Evolutionary conservation across 129 eudicot species (phyloP).

Genomic region (Calendula officinalis): DNA sequence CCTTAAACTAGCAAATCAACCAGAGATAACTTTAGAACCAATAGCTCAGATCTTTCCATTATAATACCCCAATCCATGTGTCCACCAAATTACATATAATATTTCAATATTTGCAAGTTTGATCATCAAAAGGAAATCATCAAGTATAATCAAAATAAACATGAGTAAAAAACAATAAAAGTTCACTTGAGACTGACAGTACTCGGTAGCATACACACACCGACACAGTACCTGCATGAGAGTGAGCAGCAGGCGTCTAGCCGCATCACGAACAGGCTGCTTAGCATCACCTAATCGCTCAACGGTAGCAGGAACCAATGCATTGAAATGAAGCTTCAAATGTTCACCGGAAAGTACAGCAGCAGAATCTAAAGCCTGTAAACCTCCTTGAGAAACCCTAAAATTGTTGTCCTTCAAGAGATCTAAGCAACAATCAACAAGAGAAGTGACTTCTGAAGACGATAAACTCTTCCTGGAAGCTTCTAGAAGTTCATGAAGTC

Average conservation of each 20-base stretch:
- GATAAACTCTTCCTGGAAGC: conserved; percentile 65
- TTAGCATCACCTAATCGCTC: conserved; percentile 80
- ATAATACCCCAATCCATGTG: background rate
- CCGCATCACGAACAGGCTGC: conserved; percentile 92
- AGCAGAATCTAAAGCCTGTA: conserved; percentile 82
- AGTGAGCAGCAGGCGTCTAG: conserved; percentile 75
- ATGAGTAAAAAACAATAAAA: background rate
- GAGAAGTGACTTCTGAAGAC: conserved; percentile 71
- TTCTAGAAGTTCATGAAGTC: conserved; percentile 82
- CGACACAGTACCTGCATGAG: conserved; percentile 73
- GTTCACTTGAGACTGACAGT: conserved; percentile 1
- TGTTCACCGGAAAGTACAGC: conserved; percentile 88
- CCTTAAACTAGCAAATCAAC: background rate
- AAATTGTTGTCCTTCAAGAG: conserved; percentile 85
- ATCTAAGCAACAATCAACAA: conserved; percentile 78
- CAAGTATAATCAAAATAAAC: background rate
- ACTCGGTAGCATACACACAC: conserved; percentile 10
- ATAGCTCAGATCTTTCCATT: conserved; percentile 2
- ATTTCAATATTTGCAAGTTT: background rate
- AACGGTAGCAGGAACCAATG: conserved; percentile 78
- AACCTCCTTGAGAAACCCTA: conserved; percentile 82
- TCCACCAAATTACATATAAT: background rate
- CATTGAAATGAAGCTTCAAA: conserved; percentile 79
- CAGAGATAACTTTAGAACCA: background rate
- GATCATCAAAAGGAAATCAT: conserved; percentile 4